phyloP scores from a whole-genome alignment of 768 basidiomycete genomes.

The Termitomyces sp. region DNA sequence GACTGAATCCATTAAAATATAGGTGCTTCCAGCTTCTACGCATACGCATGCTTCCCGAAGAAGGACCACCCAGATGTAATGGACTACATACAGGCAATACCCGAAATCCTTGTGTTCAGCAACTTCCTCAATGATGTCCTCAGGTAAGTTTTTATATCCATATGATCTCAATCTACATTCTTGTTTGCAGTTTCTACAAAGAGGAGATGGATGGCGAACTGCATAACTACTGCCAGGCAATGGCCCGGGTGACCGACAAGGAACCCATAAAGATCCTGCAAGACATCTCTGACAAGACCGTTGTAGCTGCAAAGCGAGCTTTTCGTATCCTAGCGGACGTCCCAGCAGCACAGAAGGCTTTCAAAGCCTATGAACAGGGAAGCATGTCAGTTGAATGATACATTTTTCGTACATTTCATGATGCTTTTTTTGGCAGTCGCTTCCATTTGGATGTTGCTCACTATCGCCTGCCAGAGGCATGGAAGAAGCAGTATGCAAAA shows the following conservation, averaged over 20 bases:
- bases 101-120: conserved; percentile 10
- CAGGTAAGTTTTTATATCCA: neutral
- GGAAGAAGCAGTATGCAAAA: neutral
- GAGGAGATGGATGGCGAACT: conserved; percentile 13
- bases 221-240: conserved; percentile 12
- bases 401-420: neutral
- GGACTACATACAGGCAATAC: conserved; percentile 10
- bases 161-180: neutral
- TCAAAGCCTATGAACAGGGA: conserved; percentile 12
- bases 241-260: conserved; percentile 6
- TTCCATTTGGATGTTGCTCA: conserved; percentile 11
- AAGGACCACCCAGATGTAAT: conserved; percentile 11
- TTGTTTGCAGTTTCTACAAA: conserved; percentile 6
- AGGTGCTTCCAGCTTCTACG: conserved; percentile 9
- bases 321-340: neutral
- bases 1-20: no score
- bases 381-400: conserved; percentile 1
- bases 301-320: conserved; percentile 8
- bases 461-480: conserved; percentile 3
- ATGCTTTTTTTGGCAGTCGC: neutral
- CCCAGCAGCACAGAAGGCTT: conserved; percentile 7
- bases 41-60: conserved; percentile 12
- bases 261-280: conserved; percentile 9
- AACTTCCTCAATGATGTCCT: conserved; percentile 13
- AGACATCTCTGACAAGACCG: conserved; percentile 9